These are phyloP conservation scores for Phylloporus scabripes DNA, from an alignment of 768 basidiomycete species.

Conservation along the genomic window DNA sequence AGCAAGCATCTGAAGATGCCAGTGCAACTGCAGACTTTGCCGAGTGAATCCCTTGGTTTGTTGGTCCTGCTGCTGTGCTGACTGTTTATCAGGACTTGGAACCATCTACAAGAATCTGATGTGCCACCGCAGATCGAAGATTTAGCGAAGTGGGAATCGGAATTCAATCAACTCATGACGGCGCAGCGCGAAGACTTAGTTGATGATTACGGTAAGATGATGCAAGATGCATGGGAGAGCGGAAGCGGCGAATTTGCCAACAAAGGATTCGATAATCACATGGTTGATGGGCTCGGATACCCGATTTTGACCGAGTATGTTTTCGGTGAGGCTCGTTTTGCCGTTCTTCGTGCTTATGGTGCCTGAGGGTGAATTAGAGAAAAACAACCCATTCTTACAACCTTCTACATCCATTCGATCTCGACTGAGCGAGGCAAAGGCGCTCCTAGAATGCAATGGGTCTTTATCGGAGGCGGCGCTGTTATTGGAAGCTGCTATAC, in stretches of 20 bases:
- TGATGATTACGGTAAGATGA: constrained; percentile 53
- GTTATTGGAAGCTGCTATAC: constrained; percentile 87
- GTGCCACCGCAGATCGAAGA: constrained; percentile 56
- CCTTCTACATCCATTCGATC: constrained; percentile 44
- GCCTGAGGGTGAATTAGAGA: constrained; percentile 41
- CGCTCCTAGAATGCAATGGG: constrained; percentile 70
- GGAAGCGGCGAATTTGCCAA: constrained; percentile 43
- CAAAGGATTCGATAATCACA: constrained; percentile 29
- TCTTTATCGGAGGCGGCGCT: constrained; percentile 84
- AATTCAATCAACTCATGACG: constrained; percentile 75
- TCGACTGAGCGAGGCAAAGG: constrained; percentile 64
- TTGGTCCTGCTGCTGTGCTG: neutral
- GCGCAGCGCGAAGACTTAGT: constrained; percentile 60
- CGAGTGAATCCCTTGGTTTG: constrained; percentile 38
- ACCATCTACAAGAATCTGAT: constrained; percentile 53
- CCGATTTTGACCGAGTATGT: constrained; percentile 67
- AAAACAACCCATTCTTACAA: constrained; percentile 65
- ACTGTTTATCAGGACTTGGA: constrained; percentile 48
- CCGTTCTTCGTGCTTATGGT: neutral
- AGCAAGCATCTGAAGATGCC: constrained; percentile 34
- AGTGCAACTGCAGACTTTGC: constrained; percentile 42
- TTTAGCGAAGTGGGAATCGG: constrained; percentile 75
- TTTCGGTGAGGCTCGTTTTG: constrained; percentile 55
- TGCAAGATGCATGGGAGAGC: constrained; percentile 62
- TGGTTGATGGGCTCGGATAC: constrained; percentile 68